A percentile compares a stretch with the other conserved stretches of the same genome.
Evolutionary conservation across 139 green algal genomes (phyloP).

Genomic region (Chlorella sp.): DNA sequence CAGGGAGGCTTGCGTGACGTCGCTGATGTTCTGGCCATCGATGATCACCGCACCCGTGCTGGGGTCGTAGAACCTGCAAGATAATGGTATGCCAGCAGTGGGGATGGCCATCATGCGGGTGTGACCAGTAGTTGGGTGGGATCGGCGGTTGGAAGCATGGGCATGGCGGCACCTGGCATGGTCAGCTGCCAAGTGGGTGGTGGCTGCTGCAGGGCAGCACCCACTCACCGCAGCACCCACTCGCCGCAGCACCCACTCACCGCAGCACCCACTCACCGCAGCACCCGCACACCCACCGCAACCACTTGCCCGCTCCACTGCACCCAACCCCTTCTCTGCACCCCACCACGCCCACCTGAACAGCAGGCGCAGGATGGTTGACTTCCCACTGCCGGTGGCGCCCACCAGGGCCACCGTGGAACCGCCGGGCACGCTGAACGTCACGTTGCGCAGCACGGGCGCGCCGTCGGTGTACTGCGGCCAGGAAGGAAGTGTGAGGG

Average conservation of each 20-base stretch:
- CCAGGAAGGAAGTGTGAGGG: neutral
- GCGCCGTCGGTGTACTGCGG: constrained; percentile 38
- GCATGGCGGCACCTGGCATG: too few relatives aligned
- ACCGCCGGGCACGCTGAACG: constrained; percentile 66
- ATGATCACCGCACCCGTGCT: constrained; percentile 68
- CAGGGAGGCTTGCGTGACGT: constrained; percentile 80
- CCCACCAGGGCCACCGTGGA: constrained; percentile 77
- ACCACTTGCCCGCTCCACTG: too few relatives aligned
- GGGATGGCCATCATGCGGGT: too few relatives aligned
- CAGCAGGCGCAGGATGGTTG: constrained; percentile 88
- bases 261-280: too few relatives aligned
- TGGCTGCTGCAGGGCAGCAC: too few relatives aligned
- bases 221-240: too few relatives aligned
- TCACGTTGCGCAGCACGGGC: constrained; percentile 70
- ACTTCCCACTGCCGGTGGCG: constrained; percentile 93
- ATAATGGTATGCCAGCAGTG: neutral
- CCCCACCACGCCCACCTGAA: constrained; percentile 44
- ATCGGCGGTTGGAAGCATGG: too few relatives aligned
- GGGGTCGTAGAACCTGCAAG: constrained; percentile 82
- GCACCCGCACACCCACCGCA: too few relatives aligned
- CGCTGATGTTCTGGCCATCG: constrained; percentile 78
- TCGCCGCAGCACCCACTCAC: too few relatives aligned
- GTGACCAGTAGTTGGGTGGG: too few relatives aligned
- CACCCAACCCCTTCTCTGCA: neutral
- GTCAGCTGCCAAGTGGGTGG: too few relatives aligned